These are phyloP conservation scores for Diddensiella santjacobensis DNA, from an alignment of 805 yeast species.

Conservation along the genomic window DNA sequence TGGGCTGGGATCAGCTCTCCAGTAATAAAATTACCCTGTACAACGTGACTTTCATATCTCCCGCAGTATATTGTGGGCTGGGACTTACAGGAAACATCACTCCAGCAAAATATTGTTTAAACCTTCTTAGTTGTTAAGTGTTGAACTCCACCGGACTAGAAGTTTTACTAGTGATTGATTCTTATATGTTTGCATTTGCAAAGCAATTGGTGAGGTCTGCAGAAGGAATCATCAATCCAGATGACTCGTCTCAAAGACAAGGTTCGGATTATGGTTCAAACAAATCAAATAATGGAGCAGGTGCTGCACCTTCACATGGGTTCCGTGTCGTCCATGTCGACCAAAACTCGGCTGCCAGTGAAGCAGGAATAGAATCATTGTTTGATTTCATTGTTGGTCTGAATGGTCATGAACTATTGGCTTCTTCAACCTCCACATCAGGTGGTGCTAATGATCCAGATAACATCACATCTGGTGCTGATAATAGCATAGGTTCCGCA, in stretches of 20 bases:
- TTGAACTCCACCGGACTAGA: too few species aligned
- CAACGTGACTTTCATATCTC: too few species aligned
- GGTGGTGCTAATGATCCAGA: not conserved
- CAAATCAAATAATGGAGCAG: not conserved
- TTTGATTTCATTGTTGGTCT: constrained; percentile 84
- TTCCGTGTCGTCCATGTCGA: constrained; percentile 54
- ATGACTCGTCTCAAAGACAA: constrained; percentile 6
- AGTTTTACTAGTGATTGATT: too few species aligned
- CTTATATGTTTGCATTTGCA: constrained; percentile 60
- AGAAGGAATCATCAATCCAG: constrained; percentile 35
- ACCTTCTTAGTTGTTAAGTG: too few species aligned
- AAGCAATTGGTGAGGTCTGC: constrained; percentile 53
- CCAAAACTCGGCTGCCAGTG: constrained; percentile 44
- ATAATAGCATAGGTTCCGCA: not conserved
- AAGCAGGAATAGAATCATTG: constrained; percentile 69
- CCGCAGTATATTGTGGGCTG: too few species aligned
- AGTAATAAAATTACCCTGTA: too few species aligned
- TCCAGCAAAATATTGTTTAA: too few species aligned
- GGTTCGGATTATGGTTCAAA: constrained; percentile 1
- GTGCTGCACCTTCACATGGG: constrained; percentile 38
- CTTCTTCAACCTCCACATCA: not conserved
- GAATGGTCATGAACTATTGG: constrained; percentile 56
- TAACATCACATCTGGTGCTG: not conserved
- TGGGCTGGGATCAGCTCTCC: too few species aligned
- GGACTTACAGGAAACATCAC: too few species aligned